Evolutionary conservation across 2,329 filamentous ascomycete genomes (phyloP).

Genomic region (Cercospora zeae-maydis): DNA sequence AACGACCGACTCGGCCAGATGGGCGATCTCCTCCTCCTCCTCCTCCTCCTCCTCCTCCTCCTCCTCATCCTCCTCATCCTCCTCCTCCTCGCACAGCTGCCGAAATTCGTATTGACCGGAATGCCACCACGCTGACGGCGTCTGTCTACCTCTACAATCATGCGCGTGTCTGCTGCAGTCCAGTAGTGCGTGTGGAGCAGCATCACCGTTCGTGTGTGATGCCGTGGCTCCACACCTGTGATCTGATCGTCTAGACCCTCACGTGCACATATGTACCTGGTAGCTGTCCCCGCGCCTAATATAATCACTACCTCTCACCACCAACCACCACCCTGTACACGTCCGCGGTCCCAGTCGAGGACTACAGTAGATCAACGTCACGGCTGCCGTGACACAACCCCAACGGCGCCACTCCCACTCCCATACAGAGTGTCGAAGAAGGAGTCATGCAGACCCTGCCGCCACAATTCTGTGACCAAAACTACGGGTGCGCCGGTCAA

Average conservation of each 20-base stretch:
- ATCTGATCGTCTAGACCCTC: constrained; percentile 1
- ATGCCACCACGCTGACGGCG: not conserved
- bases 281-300: not conserved
- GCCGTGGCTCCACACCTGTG: not conserved
- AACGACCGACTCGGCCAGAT: not conserved
- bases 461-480: not conserved
- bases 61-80: too few species aligned
- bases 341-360: not conserved
- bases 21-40: too few species aligned
- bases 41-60: too few species aligned
- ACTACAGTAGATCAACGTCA: not conserved
- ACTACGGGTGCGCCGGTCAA: not conserved
- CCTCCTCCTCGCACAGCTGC: not conserved
- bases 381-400: not conserved
- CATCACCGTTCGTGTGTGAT: not conserved
- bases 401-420: not conserved
- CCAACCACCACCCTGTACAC: not conserved
- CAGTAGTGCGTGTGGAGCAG: not conserved
- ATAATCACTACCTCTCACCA: not conserved
- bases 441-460: not conserved
- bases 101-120: not conserved
- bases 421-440: not conserved
- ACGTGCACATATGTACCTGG: too few species aligned
- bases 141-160: not conserved
- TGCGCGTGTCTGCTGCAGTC: not conserved